A percentile compares a stretch with the other conserved stretches of the same genome.
phyloP scores from a whole-genome alignment of 83 land plant species.

The Diphasiastrum complanatum region DNA sequence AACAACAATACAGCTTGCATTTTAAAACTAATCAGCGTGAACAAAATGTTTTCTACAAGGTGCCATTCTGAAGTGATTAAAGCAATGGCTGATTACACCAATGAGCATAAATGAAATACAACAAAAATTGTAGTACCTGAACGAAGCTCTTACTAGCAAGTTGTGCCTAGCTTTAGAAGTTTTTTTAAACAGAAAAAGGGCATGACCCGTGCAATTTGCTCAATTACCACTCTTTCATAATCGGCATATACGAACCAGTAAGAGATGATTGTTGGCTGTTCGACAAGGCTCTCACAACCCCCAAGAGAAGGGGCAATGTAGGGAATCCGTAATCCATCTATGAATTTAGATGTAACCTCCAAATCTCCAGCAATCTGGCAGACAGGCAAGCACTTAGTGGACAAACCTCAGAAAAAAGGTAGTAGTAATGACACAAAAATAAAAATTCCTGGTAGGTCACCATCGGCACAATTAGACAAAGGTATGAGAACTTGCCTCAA shows the following conservation, averaged over 20 bases:
- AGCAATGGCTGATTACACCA: too few species aligned
- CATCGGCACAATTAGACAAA: background rate
- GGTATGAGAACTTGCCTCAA: conserved; percentile 65
- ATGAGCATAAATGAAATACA: too few species aligned
- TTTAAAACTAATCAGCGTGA: background rate
- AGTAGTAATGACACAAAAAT: background rate
- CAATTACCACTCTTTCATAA: background rate
- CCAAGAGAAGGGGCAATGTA: conserved; percentile 97
- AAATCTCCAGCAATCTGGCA: conserved; percentile 78
- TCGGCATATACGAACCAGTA: conserved; percentile 57
- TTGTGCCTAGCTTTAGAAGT: background rate
- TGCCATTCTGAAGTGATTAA: too few species aligned
- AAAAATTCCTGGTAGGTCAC: background rate
- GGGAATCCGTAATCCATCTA: conserved; percentile 78
- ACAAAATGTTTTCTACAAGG: too few species aligned
- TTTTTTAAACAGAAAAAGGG: background rate
- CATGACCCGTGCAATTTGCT: background rate
- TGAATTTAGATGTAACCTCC: conserved; percentile 50
- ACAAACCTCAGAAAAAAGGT: background rate
- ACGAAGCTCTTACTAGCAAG: too few species aligned
- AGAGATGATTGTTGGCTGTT: conserved; percentile 95
- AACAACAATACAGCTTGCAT: background rate
- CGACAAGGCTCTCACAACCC: conserved; percentile 93
- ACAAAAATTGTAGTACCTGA: too few species aligned
- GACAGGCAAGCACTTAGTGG: background rate